A percentile compares a stretch with the other conserved stretches of the same genome.
These are phyloP conservation scores for Suillus hirtellus DNA, from an alignment of 768 basidiomycete genomes.

Conservation along the genomic window DNA sequence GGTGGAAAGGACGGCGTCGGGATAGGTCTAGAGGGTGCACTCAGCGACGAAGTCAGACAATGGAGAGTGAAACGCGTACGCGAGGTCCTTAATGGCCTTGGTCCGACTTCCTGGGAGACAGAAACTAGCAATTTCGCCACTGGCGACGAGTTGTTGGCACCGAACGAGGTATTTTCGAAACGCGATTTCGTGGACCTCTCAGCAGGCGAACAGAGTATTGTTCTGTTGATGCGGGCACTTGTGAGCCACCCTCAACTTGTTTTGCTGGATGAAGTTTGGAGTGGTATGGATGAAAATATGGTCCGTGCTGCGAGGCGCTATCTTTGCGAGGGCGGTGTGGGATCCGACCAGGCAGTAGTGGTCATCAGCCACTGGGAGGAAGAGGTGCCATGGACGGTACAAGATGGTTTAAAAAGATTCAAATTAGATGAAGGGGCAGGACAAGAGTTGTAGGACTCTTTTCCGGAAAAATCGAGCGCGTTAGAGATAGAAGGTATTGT, in stretches of 20 bases:
- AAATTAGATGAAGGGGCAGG: slow-evolving; percentile 38
- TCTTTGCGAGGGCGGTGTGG: slow-evolving; percentile 54
- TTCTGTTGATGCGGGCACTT: slow-evolving; percentile 84
- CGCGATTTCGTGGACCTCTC: slow-evolving; percentile 64
- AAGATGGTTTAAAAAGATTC: slow-evolving; percentile 50
- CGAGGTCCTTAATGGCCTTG: slow-evolving; percentile 64
- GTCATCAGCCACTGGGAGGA: slow-evolving; percentile 91
- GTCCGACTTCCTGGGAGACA: slow-evolving; percentile 52
- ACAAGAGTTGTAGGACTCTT: slow-evolving; percentile 11
- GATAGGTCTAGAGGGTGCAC: slow-evolving; percentile 39
- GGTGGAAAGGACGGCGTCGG: slow-evolving; percentile 46
- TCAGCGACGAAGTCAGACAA: slow-evolving; percentile 34
- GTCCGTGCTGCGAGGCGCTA: slow-evolving; percentile 63
- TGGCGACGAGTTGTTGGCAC: slow-evolving; percentile 2
- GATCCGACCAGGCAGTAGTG: slow-evolving; percentile 69
- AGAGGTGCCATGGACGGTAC: slow-evolving; percentile 79
- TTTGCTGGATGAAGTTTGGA: slow-evolving; percentile 90
- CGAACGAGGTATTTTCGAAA: slow-evolving; percentile 45
- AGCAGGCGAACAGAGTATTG: slow-evolving; percentile 74
- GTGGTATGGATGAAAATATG: slow-evolving; percentile 87
- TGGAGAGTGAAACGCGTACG: slow-evolving; percentile 47
- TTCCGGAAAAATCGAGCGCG: background rate
- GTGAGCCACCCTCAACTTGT: slow-evolving; percentile 74
- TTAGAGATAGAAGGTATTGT: background rate
- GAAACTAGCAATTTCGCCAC: background rate